Evolutionary conservation across 2,329 filamentous ascomycete genomes (phyloP).

Genomic region (Paramyrothecium roridum): DNA sequence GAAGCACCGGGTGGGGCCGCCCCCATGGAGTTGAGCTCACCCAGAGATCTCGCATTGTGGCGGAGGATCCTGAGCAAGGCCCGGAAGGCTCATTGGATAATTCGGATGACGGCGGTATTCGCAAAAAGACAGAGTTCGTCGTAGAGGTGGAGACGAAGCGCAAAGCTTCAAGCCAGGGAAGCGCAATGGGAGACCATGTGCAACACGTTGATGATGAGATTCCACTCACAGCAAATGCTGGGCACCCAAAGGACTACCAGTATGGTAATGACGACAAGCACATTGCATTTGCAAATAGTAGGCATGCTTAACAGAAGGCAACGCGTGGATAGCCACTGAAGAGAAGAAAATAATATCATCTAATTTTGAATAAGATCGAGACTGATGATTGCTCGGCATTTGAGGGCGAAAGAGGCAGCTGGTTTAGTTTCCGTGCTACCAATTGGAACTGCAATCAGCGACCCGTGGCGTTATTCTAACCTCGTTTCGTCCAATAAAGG

Average conservation of each 20-base stretch:
- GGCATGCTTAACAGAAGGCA: not conserved
- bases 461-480: too few relatives aligned
- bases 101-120: conserved; percentile 10
- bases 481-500: too few relatives aligned
- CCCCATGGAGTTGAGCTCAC: conserved; percentile 11
- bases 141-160: conserved; percentile 12
- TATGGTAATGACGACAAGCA: not conserved
- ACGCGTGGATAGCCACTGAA: too few relatives aligned
- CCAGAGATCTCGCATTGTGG: conserved; percentile 14
- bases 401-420: too few relatives aligned
- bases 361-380: too few relatives aligned
- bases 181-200: not conserved
- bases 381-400: too few relatives aligned
- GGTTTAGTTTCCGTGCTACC: too few relatives aligned
- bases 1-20: conserved; percentile 9
- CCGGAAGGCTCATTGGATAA: not conserved
- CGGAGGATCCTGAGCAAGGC: conserved; percentile 15
- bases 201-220: conserved; percentile 11
- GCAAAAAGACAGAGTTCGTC: conserved; percentile 15
- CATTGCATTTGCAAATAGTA: not conserved
- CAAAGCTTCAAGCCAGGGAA: conserved; percentile 5
- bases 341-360: too few relatives aligned
- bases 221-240: conserved; percentile 14
- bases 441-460: too few relatives aligned
- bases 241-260: conserved; percentile 12